Evolutionary conservation across 2,329 filamentous ascomycete species (phyloP).

Genomic region (Mycogone perniciosa): DNA sequence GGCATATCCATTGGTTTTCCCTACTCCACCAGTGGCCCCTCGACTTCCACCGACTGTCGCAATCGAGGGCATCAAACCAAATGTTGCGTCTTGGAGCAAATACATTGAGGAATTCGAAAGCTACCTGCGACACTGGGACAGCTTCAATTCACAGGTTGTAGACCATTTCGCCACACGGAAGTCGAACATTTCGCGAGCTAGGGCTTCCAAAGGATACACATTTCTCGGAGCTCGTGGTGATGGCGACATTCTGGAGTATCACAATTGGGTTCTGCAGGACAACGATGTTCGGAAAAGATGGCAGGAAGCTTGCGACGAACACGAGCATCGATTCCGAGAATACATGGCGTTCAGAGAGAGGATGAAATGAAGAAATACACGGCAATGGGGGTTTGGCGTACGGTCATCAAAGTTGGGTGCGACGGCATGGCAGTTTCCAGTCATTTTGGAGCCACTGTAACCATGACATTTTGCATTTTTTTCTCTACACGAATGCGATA

Average conservation of each 20-base stretch:
- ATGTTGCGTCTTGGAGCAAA: constrained; percentile 38
- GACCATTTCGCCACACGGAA: constrained; percentile 51
- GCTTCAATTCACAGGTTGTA: constrained; percentile 47
- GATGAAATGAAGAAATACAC: constrained; percentile 31
- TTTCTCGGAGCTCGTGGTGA: constrained; percentile 41
- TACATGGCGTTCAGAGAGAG: constrained; percentile 45
- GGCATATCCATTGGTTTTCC: constrained; percentile 37
- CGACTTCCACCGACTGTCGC: constrained; percentile 38
- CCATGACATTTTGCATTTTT: not conserved
- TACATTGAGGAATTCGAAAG: constrained; percentile 48
- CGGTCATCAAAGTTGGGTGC: constrained; percentile 4
- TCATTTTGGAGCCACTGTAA: not conserved
- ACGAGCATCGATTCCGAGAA: constrained; percentile 52
- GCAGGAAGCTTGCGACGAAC: constrained; percentile 52
- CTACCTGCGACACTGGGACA: constrained; percentile 46
- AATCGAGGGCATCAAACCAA: constrained; percentile 39
- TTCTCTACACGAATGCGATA: constrained; percentile 6
- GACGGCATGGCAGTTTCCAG: not conserved
- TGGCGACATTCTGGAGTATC: constrained; percentile 50
- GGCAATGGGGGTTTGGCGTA: not conserved
- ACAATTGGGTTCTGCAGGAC: constrained; percentile 57
- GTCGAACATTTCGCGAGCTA: constrained; percentile 32
- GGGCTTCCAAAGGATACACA: constrained; percentile 35
- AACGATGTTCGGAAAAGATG: constrained; percentile 56
- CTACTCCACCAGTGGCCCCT: constrained; percentile 44